phyloP scores from a whole-genome alignment of 768 basidiomycete genomes.

The Tylopilus intermedius region DNA sequence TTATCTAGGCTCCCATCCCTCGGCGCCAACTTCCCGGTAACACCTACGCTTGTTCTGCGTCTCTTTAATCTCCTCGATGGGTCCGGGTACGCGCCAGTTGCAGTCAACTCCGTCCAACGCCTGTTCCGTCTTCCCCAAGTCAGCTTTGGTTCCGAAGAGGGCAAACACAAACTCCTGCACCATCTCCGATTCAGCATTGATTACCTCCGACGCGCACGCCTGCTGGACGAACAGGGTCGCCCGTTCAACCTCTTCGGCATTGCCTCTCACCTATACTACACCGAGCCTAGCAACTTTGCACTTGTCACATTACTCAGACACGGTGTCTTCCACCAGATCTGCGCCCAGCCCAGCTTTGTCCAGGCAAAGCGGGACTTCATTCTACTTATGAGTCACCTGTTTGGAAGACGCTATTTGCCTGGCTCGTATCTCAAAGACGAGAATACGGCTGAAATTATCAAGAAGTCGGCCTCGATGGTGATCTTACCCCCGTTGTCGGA shows the following conservation, averaged over 20 bases:
- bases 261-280: constrained; percentile 54
- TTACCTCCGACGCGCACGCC: constrained; percentile 53
- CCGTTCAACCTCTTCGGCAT: constrained; percentile 55
- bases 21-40: constrained; percentile 60
- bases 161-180: constrained; percentile 54
- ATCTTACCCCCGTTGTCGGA: constrained; percentile 47
- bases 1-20: constrained; percentile 61
- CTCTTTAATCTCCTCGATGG: constrained; percentile 64
- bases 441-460: constrained; percentile 32
- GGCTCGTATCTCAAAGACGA: constrained; percentile 36
- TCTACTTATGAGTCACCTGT: constrained; percentile 57
- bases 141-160: constrained; percentile 51
- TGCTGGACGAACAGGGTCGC: constrained; percentile 50
- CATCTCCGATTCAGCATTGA: constrained; percentile 69
- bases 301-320: constrained; percentile 51
- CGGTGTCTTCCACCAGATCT: constrained; percentile 57
- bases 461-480: constrained; percentile 52
- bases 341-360: constrained; percentile 35
- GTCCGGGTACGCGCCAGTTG: constrained; percentile 45
- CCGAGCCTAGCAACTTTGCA: constrained; percentile 68
- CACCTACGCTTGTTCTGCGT: constrained; percentile 59
- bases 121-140: constrained; percentile 56
- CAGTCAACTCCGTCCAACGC: constrained; percentile 46
- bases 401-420: constrained; percentile 55
- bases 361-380: constrained; percentile 49